These are phyloP conservation scores for Oidium heveae DNA, from an alignment of 2,329 filamentous ascomycete species.

Conservation along the genomic window DNA sequence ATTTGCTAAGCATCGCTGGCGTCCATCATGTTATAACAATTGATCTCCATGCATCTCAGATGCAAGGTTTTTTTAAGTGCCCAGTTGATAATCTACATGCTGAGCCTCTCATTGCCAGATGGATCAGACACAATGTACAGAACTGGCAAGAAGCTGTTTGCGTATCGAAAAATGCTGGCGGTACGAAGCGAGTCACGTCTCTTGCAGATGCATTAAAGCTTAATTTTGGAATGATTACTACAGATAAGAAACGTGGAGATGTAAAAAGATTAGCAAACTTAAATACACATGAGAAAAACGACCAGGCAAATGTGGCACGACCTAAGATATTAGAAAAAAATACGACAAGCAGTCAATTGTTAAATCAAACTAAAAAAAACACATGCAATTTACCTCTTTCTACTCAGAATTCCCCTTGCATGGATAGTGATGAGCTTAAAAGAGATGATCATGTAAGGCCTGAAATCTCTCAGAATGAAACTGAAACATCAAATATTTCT, in stretches of 20 bases:
- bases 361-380: too few relatives aligned
- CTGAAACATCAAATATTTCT: not conserved
- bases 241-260: constrained; percentile 41
- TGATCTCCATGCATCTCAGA: constrained; percentile 89
- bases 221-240: constrained; percentile 91
- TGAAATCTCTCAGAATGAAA: not conserved
- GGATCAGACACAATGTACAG: constrained; percentile 73
- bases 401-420: not conserved
- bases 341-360: too few relatives aligned
- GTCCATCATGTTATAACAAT: constrained; percentile 96
- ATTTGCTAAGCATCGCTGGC: too few relatives aligned
- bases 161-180: constrained; percentile 93
- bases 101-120: constrained; percentile 81
- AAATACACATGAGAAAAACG: too few relatives aligned
- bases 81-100: constrained; percentile 94
- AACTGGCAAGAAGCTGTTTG: constrained; percentile 83
- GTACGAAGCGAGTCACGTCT: constrained; percentile 90
- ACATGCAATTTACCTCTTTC: not conserved
- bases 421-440: not conserved
- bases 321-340: too few relatives aligned
- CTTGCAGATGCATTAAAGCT: constrained; percentile 87
- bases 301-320: not conserved
- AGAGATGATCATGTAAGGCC: not conserved
- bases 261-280: constrained; percentile 1
- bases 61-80: constrained; percentile 97